Evolutionary conservation across 306 rosid species (phyloP).

Genomic region (Dryas octopetala): DNA sequence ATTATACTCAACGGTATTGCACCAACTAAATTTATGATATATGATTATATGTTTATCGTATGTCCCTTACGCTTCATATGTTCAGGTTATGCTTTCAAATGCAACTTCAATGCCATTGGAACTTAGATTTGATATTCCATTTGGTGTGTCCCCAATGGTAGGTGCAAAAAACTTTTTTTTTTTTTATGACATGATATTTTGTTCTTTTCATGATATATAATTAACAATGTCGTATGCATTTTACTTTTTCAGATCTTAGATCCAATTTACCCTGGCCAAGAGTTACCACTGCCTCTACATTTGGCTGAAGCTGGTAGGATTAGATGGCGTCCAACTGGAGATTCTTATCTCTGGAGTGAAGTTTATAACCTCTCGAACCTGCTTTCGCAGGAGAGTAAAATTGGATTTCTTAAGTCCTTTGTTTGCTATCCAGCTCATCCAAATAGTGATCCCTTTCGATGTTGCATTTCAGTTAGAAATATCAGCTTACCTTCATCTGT

Average conservation of each 20-base stretch:
- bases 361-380: slow-evolving; percentile 76
- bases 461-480: slow-evolving; percentile 74
- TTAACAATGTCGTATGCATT: background rate
- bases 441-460: slow-evolving; percentile 82
- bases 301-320: slow-evolving; percentile 92
- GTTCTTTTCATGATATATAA: background rate
- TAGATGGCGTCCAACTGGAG: slow-evolving; percentile 91
- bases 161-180: background rate
- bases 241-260: slow-evolving; percentile 66
- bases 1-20: slow-evolving; percentile 81
- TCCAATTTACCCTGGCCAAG: slow-evolving; percentile 86
- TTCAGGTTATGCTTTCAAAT: slow-evolving; percentile 85
- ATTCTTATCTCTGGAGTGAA: slow-evolving; percentile 92
- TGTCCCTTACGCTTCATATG: slow-evolving; percentile 29
- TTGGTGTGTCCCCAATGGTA: slow-evolving; percentile 91
- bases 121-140: slow-evolving; percentile 95
- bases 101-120: slow-evolving; percentile 74
- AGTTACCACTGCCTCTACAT: slow-evolving; percentile 89
- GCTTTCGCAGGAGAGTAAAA: slow-evolving; percentile 59
- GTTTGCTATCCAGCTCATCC: slow-evolving; percentile 93
- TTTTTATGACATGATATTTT: background rate
- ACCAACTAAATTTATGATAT: slow-evolving; percentile 29
- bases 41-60: slow-evolving; percentile 10
- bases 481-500: slow-evolving; percentile 57
- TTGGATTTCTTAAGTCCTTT: slow-evolving; percentile 74